A percentile compares a stretch with the other conserved stretches of the same genome.
phyloP scores from a whole-genome alignment of 768 basidiomycete species.

The Albatrellus ellisii region DNA sequence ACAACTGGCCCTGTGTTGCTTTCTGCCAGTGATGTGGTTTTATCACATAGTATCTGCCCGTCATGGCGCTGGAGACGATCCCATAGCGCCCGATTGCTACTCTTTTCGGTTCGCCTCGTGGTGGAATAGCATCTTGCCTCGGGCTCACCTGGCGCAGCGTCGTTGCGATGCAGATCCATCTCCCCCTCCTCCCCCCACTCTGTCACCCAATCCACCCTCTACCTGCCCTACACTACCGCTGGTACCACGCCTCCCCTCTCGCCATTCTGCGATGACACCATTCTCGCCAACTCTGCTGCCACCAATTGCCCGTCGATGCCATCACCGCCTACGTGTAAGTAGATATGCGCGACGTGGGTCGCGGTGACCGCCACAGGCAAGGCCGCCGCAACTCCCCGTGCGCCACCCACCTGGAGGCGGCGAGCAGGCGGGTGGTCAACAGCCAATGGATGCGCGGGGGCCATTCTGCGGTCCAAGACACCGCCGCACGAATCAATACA shows the following conservation, averaged over 20 bases:
- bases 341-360: conserved; percentile 80
- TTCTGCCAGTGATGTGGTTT: no score
- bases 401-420: conserved; percentile 7
- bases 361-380: conserved; percentile 30
- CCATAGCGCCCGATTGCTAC: conserved; percentile 73
- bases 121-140: conserved; percentile 96
- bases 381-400: conserved; percentile 7
- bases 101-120: conserved; percentile 90
- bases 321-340: conserved; percentile 82
- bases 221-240: conserved; percentile 69
- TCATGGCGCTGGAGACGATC: conserved; percentile 87
- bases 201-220: conserved; percentile 71
- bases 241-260: conserved; percentile 50
- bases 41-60: conserved; percentile 84
- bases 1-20: conserved; percentile 7
- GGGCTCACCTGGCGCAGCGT: conserved; percentile 82
- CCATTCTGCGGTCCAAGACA: conserved; percentile 80
- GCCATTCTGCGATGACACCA: conserved; percentile 68
- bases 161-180: conserved; percentile 94
- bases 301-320: conserved; percentile 83
- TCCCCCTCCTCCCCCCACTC: conserved; percentile 53
- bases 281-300: conserved; percentile 76
- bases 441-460: conserved; percentile 38
- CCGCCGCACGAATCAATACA: no score
- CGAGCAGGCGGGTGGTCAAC: conserved; percentile 18